A percentile compares a stretch with the other conserved stretches of the same genome.
These are phyloP conservation scores for Phytophthora hibernalis DNA, from an alignment of 352 stramenopile species.

Conservation along the genomic window DNA sequence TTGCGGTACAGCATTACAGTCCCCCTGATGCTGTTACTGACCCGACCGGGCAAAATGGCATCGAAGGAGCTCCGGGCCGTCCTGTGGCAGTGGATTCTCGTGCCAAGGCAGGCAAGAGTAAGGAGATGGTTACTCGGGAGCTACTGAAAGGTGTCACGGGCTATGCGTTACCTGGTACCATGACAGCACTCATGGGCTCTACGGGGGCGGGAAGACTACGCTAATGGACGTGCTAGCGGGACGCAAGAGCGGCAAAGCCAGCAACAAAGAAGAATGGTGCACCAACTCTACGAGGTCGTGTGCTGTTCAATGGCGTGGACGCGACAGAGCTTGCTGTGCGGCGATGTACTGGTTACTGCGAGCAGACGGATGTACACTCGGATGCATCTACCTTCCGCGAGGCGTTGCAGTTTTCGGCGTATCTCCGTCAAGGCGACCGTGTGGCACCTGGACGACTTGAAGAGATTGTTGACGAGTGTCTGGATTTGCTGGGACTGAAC, in stretches of 20 bases:
- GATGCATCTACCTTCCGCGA: slow-evolving; percentile 91
- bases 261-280: slow-evolving; percentile 27
- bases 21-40: slow-evolving; percentile 23
- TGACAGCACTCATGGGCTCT: slow-evolving; percentile 92
- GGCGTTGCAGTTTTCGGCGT: slow-evolving; percentile 89
- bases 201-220: slow-evolving; percentile 88
- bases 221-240: slow-evolving; percentile 94
- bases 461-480: slow-evolving; percentile 76
- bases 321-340: slow-evolving; percentile 58
- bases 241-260: slow-evolving; percentile 77
- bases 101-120: too few species aligned
- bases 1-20: slow-evolving; percentile 43
- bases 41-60: slow-evolving; percentile 17
- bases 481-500: slow-evolving; percentile 79
- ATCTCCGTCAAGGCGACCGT: slow-evolving; percentile 64
- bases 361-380: slow-evolving; percentile 91
- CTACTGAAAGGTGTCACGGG: slow-evolving; percentile 86
- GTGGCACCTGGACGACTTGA: slow-evolving; percentile 34
- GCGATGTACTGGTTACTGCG: slow-evolving; percentile 62
- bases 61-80: slow-evolving; percentile 30
- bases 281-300: slow-evolving; percentile 30
- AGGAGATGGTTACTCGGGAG: slow-evolving; percentile 47
- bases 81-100: slow-evolving; percentile 46
- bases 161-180: slow-evolving; percentile 77
- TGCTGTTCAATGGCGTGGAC: slow-evolving; percentile 92